Conservation (phyloP, 2,329 filamentous ascomycete genomes). For the Fusarium incarnatum region DNA sequence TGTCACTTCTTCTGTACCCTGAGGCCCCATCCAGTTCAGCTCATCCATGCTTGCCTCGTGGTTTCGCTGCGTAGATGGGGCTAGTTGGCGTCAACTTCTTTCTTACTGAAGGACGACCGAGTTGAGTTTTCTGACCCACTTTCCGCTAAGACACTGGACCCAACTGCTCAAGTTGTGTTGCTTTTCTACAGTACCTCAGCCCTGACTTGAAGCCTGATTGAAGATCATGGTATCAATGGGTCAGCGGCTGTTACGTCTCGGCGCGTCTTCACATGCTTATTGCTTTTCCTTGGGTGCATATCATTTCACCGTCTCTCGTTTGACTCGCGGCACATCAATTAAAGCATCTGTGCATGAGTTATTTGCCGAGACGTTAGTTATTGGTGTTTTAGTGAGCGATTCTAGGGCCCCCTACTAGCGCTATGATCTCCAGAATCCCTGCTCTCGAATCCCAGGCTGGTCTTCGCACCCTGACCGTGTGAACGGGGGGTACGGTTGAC, state of each 20-base stretch:
- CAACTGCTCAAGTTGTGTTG: background rate
- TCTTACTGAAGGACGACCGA: conserved; percentile 3
- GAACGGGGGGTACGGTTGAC: background rate
- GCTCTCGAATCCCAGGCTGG: conserved; percentile 31
- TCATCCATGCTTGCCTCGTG: conserved; percentile 38
- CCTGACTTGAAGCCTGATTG: conserved; percentile 10
- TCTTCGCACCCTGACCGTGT: conserved; percentile 9
- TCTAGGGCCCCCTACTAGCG: conserved; percentile 35
- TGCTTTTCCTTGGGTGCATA: background rate
- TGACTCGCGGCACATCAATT: conserved; percentile 6
- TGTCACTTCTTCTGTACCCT: conserved; percentile 13
- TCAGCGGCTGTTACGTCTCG: background rate
- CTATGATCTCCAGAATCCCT: conserved; percentile 42
- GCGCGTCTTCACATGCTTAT: conserved; percentile 1
- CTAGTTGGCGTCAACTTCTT: background rate
- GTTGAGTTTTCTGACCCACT: background rate
- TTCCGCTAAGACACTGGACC: background rate
- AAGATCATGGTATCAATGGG: conserved; percentile 11
- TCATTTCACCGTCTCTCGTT: background rate
- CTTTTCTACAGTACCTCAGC: background rate
- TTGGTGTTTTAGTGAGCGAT: background rate
- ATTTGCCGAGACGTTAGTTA: conserved; percentile 23
- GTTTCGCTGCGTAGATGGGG: conserved; percentile 19
- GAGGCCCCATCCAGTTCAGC: conserved; percentile 1
- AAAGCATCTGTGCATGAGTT: conserved; percentile 12